phyloP scores from a whole-genome alignment of 257 asterid species.

The Penstemon newberryi region DNA sequence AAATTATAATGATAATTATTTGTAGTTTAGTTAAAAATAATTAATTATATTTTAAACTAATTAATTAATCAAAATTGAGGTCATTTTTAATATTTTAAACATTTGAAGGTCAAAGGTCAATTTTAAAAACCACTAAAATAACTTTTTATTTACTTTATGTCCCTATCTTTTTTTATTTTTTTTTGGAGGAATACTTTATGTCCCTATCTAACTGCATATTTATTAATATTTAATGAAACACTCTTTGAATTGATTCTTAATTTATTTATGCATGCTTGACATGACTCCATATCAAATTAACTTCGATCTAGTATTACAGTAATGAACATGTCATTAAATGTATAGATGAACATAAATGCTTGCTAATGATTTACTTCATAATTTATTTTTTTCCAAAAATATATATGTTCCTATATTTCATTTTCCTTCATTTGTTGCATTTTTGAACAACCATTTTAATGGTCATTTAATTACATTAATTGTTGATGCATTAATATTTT shows the following conservation, averaged over 20 bases:
- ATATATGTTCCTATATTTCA: background rate
- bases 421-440: background rate
- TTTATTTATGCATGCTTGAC: background rate
- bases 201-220: constrained; percentile 26
- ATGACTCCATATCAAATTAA: background rate
- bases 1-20: too few species aligned
- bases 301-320: background rate
- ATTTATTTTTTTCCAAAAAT: constrained; percentile 16
- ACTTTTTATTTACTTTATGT: too few species aligned
- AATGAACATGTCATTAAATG: constrained; percentile 17
- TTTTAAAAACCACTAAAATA: too few species aligned
- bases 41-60: too few species aligned
- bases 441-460: background rate
- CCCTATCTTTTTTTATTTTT: background rate
- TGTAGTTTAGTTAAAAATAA: too few species aligned
- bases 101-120: too few species aligned
- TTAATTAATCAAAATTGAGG: too few species aligned
- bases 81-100: too few species aligned
- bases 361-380: constrained; percentile 12
- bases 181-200: constrained; percentile 1
- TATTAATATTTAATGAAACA: too few species aligned
- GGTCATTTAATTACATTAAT: background rate
- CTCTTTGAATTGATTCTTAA: background rate
- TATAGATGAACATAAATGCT: background rate
- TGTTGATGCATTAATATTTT: background rate